Evolutionary conservation across 179 eudicot species (phyloP).

Genomic region (Spergularia azorica): DNA sequence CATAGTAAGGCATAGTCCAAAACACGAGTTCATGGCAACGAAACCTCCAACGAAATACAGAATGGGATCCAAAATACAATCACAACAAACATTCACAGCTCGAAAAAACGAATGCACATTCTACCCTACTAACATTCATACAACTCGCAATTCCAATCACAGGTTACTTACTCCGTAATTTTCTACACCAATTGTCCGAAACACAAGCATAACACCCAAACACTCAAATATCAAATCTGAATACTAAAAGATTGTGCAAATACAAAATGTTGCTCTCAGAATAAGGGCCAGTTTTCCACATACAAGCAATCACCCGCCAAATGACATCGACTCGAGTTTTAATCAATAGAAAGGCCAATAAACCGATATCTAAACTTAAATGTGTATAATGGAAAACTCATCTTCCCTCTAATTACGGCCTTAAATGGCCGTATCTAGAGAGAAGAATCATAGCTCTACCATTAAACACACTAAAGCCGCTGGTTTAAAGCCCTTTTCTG

Average conservation of each 20-base stretch:
- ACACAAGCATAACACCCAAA: not conserved
- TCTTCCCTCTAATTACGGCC: not conserved
- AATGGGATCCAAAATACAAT: no score
- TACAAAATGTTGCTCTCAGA: not conserved
- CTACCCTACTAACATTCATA: no score
- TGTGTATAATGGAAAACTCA: not conserved
- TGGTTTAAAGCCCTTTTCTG: not conserved
- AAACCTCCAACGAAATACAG: no score
- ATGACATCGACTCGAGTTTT: not conserved
- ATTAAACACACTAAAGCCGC: not conserved
- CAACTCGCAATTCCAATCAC: no score
- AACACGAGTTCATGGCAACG: no score
- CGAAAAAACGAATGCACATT: no score
- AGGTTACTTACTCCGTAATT: not conserved
- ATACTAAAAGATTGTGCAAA: not conserved
- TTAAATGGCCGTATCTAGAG: not conserved
- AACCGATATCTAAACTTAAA: not conserved
- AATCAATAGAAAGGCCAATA: not conserved
- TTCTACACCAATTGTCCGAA: not conserved
- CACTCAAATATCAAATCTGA: not conserved
- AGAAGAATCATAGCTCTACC: not conserved
- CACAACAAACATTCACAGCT: no score
- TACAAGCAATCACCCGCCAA: not conserved
- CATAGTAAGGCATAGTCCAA: no score
- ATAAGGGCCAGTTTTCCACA: slow-evolving; percentile 17